Evolutionary conservation across 2,329 filamentous ascomycete species (phyloP).

Genomic region (Tolypocladium inflatum): DNA sequence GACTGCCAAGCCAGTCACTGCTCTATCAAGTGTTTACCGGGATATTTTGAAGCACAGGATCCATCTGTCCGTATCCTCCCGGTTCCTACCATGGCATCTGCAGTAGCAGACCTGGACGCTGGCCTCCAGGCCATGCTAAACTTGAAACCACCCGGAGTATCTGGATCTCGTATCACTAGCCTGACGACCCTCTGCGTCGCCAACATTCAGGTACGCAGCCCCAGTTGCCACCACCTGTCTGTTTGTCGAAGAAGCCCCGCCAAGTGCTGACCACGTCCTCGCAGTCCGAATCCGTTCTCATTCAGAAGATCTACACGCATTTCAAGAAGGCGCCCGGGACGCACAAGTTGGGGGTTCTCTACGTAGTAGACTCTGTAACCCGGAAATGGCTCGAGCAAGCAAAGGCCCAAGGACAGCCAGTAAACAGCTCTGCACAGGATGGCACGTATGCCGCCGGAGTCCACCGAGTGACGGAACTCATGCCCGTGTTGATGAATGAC

Average conservation of each 20-base stretch:
- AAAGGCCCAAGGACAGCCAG: conserved; percentile 72
- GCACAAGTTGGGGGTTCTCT: conserved; percentile 97
- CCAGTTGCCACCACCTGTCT: background rate
- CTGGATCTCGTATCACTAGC: conserved; percentile 79
- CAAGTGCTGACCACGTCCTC: background rate
- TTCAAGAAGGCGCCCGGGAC: conserved; percentile 91
- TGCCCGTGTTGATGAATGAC: conserved; percentile 92
- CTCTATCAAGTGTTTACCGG: background rate
- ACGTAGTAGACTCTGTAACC: conserved; percentile 99
- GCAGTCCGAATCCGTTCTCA: conserved; percentile 86
- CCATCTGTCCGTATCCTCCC: conserved; percentile 3
- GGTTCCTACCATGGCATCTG: conserved; percentile 54
- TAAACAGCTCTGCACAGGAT: conserved; percentile 72
- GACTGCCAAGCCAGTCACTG: background rate
- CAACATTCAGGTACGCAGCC: conserved; percentile 69
- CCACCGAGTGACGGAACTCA: conserved; percentile 89
- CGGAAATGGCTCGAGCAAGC: conserved; percentile 98
- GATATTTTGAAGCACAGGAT: background rate
- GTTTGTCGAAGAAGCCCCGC: background rate
- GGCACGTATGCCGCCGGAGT: conserved; percentile 93
- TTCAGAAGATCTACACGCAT: conserved; percentile 93
- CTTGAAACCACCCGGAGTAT: conserved; percentile 89
- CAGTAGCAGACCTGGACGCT: conserved; percentile 83
- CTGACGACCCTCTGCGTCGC: conserved; percentile 81
- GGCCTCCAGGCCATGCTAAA: conserved; percentile 85